phyloP scores from a whole-genome alignment of 1,284 basidiomycete genomes.

The Fomitopsis pinicola region DNA sequence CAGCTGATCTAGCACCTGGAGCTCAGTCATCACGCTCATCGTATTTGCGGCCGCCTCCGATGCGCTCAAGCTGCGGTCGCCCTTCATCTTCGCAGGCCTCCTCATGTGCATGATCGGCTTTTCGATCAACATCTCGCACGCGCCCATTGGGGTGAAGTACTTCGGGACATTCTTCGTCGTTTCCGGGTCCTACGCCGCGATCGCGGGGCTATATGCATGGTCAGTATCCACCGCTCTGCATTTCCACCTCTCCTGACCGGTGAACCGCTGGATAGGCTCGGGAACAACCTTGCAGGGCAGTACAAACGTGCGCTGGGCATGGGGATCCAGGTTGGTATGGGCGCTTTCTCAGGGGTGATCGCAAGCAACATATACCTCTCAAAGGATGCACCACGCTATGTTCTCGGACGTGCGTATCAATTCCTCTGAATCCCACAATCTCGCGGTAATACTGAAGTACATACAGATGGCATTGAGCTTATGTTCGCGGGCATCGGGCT shows the following conservation, averaged over 20 bases:
- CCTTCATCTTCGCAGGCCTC: constrained; percentile 56
- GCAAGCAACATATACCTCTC: constrained; percentile 57
- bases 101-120: constrained; percentile 55
- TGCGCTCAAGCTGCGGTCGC: constrained; percentile 48
- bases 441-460: too few species aligned
- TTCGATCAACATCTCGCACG: constrained; percentile 57
- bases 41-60: constrained; percentile 58
- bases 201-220: constrained; percentile 67
- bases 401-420: constrained; percentile 37
- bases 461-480: constrained; percentile 31
- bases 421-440: too few species aligned
- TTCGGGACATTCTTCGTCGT: constrained; percentile 66
- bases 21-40: constrained; percentile 46
- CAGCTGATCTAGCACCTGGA: neutral
- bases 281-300: constrained; percentile 58
- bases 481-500: constrained; percentile 33
- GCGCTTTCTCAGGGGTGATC: constrained; percentile 51
- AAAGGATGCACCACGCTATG: constrained; percentile 53
- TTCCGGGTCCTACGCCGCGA: constrained; percentile 52
- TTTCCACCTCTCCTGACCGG: neutral
- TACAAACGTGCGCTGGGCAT: constrained; percentile 62
- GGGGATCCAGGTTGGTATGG: constrained; percentile 58
- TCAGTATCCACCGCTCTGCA: constrained; percentile 22
- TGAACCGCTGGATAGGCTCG: constrained; percentile 35
- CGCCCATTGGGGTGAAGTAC: constrained; percentile 51